These are phyloP conservation scores for Microbotryum intermedium DNA, from an alignment of 1,284 basidiomycete genomes.

Conservation along the genomic window DNA sequence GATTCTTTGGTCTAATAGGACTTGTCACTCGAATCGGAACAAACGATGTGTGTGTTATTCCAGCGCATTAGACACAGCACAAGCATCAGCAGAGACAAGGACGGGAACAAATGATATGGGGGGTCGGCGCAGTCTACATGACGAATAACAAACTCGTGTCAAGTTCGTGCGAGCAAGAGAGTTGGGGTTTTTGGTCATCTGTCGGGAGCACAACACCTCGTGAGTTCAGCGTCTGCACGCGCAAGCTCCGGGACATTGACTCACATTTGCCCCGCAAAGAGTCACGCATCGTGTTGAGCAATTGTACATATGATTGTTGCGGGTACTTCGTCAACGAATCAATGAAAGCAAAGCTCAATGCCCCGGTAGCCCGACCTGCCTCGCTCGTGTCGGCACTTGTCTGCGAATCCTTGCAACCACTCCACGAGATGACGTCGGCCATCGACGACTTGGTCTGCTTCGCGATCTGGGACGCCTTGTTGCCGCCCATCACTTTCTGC, in stretches of 20 bases:
- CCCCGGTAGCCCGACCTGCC: slow-evolving; percentile 39
- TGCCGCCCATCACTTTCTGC: slow-evolving; percentile 38
- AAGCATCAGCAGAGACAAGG: no score
- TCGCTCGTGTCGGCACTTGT: slow-evolving; percentile 40
- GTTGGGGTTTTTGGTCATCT: slow-evolving; percentile 30
- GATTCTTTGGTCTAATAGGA: no score
- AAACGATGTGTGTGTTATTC: no score
- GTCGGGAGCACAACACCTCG: not conserved
- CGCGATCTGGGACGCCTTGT: slow-evolving; percentile 37
- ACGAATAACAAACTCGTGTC: slow-evolving; percentile 29
- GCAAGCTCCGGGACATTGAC: not conserved
- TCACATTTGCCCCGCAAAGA: slow-evolving; percentile 51
- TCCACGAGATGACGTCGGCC: slow-evolving; percentile 41
- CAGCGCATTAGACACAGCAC: no score
- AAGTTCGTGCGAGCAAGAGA: slow-evolving; percentile 27
- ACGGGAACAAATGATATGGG: no score
- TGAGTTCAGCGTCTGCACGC: not conserved
- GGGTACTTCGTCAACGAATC: slow-evolving; percentile 36
- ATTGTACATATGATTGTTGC: slow-evolving; percentile 62
- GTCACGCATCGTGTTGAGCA: slow-evolving; percentile 50
- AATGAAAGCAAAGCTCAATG: slow-evolving; percentile 29
- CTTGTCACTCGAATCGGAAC: no score
- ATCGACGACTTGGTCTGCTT: slow-evolving; percentile 27
- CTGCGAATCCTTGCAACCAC: slow-evolving; percentile 32
- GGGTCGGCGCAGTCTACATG: slow-evolving; percentile 1